phyloP scores from a whole-genome alignment of 2,329 filamentous ascomycete genomes.

The Polytolypa hystricis region DNA sequence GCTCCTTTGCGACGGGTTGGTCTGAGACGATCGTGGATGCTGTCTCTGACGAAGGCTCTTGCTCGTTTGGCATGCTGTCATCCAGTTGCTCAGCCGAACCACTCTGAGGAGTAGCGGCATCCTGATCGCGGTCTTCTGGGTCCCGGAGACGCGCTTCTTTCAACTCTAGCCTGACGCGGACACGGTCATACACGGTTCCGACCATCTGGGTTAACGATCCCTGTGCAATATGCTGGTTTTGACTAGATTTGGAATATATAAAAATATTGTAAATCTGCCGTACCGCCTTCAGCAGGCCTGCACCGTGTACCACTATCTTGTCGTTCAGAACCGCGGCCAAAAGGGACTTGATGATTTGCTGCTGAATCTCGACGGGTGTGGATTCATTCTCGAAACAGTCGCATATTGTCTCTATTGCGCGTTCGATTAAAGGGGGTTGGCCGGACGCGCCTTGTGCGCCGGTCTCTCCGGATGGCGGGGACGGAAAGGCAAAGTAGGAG shows the following conservation, averaged over 20 bases:
- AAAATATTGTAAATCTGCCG: conserved; percentile 99
- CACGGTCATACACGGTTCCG: conserved; percentile 90
- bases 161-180: conserved; percentile 73
- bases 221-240: conserved; percentile 95
- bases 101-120: conserved; percentile 23
- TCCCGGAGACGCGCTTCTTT: conserved; percentile 62
- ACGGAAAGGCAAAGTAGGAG: conserved; percentile 82
- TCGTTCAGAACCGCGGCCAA: conserved; percentile 93
- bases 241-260: conserved; percentile 80
- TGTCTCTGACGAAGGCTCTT: conserved; percentile 35
- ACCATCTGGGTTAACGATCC: conserved; percentile 98
- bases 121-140: conserved; percentile 22
- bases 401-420: conserved; percentile 97
- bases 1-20: conserved; percentile 42
- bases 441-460: conserved; percentile 36
- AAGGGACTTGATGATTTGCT: conserved; percentile 96
- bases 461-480: conserved; percentile 18
- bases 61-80: conserved; percentile 35
- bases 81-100: conserved; percentile 29
- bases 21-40: conserved; percentile 24
- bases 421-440: conserved; percentile 68
- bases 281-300: conserved; percentile 88
- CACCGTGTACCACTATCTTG: conserved; percentile 96
- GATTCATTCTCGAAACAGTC: conserved; percentile 97
- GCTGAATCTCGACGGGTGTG: conserved; percentile 80